Evolutionary conservation across 768 basidiomycete genomes (phyloP).

Genomic region (Cystoderma amianthinum): DNA sequence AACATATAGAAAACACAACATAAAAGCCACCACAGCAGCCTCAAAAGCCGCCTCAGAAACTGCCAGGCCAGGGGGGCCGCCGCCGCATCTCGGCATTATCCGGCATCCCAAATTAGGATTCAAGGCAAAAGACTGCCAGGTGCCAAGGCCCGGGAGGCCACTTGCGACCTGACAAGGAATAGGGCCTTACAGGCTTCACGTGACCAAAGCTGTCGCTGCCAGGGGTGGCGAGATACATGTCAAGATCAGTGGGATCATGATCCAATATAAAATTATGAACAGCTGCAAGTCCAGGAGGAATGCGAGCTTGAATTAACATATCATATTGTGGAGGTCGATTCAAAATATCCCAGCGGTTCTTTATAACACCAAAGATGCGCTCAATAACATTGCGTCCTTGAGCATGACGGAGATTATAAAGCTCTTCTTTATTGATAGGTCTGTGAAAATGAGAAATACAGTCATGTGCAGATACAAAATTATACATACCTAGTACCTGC

Average conservation of each 20-base stretch:
- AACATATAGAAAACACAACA: too few species aligned
- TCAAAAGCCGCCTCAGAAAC: too few species aligned
- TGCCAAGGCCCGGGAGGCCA: too few species aligned
- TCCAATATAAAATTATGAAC: conserved; percentile 19
- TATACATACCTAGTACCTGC: conserved; percentile 5
- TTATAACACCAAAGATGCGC: conserved; percentile 20
- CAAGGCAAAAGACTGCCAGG: too few species aligned
- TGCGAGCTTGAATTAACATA: conserved; percentile 12
- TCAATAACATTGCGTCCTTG: conserved; percentile 22
- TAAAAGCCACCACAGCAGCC: too few species aligned
- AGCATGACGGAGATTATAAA: conserved; percentile 26
- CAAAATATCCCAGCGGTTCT: conserved; percentile 13
- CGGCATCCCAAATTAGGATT: too few species aligned
- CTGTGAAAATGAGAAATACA: conserved; percentile 7
- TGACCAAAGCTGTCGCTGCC: too few species aligned
- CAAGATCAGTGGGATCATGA: conserved; percentile 13
- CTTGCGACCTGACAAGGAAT: too few species aligned
- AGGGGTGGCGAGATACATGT: too few species aligned
- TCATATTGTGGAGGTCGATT: conserved; percentile 11
- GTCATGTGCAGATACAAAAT: not conserved
- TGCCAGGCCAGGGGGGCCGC: too few species aligned
- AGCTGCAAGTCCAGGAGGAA: conserved; percentile 13
- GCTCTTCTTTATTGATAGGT: conserved; percentile 20
- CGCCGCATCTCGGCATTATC: too few species aligned
- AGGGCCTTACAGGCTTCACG: too few species aligned